Percentiles rank a stretch among this genome's conserved stretches.
phyloP scores from a whole-genome alignment of 495 filamentous ascomycete genomes.

The Venustampulla echinocandica region DNA sequence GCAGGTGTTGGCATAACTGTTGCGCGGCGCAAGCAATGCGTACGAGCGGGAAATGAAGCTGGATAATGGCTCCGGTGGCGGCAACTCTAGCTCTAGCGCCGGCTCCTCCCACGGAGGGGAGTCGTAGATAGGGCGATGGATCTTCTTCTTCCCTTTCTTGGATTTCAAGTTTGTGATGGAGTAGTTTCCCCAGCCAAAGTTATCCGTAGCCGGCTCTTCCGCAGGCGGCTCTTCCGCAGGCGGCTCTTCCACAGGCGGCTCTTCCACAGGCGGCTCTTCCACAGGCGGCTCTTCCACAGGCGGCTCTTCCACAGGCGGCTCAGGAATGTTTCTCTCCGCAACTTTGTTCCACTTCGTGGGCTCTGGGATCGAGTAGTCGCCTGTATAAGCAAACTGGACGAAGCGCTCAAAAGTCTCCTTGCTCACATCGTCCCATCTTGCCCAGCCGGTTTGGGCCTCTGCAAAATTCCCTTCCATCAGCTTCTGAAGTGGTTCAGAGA shows the following conservation, averaged over 20 bases:
- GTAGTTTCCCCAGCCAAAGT: background rate
- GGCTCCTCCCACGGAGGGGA: background rate
- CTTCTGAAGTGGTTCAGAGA: constrained; percentile 5
- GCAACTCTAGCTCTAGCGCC: background rate
- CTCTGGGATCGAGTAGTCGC: background rate
- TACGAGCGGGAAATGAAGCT: constrained; percentile 12
- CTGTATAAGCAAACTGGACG: background rate
- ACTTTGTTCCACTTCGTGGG: background rate
- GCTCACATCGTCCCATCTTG: background rate
- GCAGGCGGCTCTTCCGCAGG: background rate
- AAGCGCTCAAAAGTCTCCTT: background rate
- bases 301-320: background rate
- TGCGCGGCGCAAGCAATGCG: constrained; percentile 5
- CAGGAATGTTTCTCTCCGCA: background rate
- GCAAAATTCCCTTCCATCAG: background rate
- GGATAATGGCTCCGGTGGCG: constrained; percentile 19
- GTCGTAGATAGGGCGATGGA: background rate
- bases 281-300: background rate
- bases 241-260: background rate
- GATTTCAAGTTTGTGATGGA: background rate
- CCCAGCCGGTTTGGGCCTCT: background rate
- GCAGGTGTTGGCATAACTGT: constrained; percentile 6
- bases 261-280: background rate
- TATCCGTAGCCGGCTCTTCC: background rate
- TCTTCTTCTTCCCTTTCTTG: constrained; percentile 5